Percentiles rank a stretch among this genome's conserved stretches.
Conservation (phyloP, 116 monocot genomes). For the Phalaenopsis hybrid region DNA sequence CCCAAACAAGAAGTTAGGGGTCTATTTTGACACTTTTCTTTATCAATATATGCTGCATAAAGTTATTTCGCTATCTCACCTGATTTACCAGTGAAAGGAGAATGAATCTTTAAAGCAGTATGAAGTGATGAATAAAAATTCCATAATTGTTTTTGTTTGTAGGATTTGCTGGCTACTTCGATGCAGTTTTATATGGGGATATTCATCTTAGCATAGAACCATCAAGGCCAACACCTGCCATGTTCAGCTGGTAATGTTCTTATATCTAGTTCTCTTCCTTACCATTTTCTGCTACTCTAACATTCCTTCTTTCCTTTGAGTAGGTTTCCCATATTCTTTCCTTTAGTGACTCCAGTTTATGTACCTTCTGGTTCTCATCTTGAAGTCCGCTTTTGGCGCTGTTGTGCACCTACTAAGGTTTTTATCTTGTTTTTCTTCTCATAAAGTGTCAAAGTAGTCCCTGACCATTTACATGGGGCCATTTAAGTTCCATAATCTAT, state of each 20-base stretch:
- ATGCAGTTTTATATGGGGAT: conserved; percentile 70
- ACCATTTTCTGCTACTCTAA: not conserved
- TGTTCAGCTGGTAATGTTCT: conserved; percentile 87
- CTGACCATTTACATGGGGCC: too few species aligned
- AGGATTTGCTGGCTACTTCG: conserved; percentile 98
- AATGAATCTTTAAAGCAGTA: not conserved
- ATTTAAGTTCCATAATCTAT: too few species aligned
- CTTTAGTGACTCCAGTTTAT: conserved; percentile 54
- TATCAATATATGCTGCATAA: not conserved
- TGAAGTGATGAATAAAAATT: not conserved
- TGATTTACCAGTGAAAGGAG: not conserved
- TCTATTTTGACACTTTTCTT: too few species aligned
- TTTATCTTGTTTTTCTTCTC: not conserved
- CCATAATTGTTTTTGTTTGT: not conserved
- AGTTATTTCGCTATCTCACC: not conserved
- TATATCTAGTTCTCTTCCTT: not conserved
- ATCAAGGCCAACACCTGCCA: conserved; percentile 72
- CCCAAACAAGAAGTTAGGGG: too few species aligned
- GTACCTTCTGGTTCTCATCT: conserved; percentile 43
- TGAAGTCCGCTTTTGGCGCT: conserved; percentile 87
- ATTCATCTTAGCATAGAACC: conserved; percentile 95
- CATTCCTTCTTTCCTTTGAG: not conserved
- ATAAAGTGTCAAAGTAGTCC: too few species aligned
- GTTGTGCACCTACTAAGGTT: conserved; percentile 69
- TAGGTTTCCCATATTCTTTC: conserved; percentile 96